These are phyloP conservation scores for Cladosporium sp. DNA, from an alignment of 2,329 filamentous ascomycete species.

Conservation along the genomic window DNA sequence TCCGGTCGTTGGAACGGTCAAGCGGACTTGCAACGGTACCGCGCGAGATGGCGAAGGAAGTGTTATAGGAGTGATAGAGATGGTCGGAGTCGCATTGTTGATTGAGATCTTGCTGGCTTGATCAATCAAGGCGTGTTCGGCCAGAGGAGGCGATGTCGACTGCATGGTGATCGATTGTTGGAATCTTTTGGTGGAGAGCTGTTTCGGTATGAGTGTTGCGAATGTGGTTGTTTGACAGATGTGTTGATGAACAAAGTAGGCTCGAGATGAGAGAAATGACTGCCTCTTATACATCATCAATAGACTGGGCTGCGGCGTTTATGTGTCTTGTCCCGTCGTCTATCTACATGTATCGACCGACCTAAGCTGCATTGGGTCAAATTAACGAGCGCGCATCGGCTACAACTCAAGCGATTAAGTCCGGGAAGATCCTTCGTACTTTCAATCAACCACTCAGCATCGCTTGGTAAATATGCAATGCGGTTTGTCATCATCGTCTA, in stretches of 20 bases:
- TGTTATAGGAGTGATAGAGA: background rate
- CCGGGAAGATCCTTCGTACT: background rate
- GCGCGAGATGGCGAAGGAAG: background rate
- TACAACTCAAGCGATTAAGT: background rate
- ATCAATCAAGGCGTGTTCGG: background rate
- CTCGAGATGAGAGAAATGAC: background rate
- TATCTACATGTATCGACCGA: background rate
- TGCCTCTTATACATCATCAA: background rate
- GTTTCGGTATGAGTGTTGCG: background rate
- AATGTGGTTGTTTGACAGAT: background rate
- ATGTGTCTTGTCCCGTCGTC: background rate
- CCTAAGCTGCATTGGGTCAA: background rate
- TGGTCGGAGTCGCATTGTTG: background rate
- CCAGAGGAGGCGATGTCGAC: background rate
- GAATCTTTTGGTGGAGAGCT: background rate
- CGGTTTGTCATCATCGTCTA: background rate
- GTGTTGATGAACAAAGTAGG: background rate
- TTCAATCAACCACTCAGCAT: background rate
- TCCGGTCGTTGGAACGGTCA: background rate
- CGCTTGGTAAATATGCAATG: background rate
- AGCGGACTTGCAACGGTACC: constrained; percentile 5
- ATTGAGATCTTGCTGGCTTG: background rate
- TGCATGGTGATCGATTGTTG: background rate
- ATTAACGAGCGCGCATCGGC: background rate
- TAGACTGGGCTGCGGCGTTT: background rate